Evolutionary conservation across 2,329 filamentous ascomycete genomes (phyloP).

Genomic region (Fusarium anguioides): DNA sequence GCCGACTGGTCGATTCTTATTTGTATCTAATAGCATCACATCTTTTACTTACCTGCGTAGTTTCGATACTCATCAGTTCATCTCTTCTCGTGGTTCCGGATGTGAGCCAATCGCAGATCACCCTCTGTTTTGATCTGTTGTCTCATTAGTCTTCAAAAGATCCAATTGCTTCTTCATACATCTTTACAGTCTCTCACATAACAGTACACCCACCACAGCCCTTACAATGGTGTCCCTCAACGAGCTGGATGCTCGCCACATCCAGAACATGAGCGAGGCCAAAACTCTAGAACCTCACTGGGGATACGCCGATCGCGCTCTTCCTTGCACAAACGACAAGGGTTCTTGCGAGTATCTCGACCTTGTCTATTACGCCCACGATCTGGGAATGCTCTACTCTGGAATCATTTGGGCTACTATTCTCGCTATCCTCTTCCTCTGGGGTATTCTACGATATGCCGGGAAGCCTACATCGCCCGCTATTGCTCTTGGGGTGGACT

Average conservation of each 20-base stretch:
- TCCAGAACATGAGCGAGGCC: slow-evolving; percentile 56
- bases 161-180: background rate
- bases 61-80: slow-evolving; percentile 1
- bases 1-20: slow-evolving; percentile 36
- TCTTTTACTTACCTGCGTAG: slow-evolving; percentile 15
- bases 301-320: slow-evolving; percentile 59
- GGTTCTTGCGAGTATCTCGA: slow-evolving; percentile 64
- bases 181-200: background rate
- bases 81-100: slow-evolving; percentile 16
- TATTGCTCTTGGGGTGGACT: slow-evolving; percentile 36
- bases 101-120: slow-evolving; percentile 9
- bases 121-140: background rate
- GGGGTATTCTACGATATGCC: slow-evolving; percentile 49
- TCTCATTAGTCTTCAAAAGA: background rate
- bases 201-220: background rate
- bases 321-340: slow-evolving; percentile 59
- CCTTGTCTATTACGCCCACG: slow-evolving; percentile 61
- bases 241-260: slow-evolving; percentile 50
- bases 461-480: slow-evolving; percentile 43
- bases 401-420: slow-evolving; percentile 63
- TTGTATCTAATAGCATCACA: slow-evolving; percentile 39
- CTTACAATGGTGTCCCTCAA: slow-evolving; percentile 34
- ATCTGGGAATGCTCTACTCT: slow-evolving; percentile 61
- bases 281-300: slow-evolving; percentile 55
- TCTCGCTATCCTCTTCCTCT: slow-evolving; percentile 56